phyloP scores from a whole-genome alignment of 352 stramenopile species.

The Phytophthora sp. region DNA sequence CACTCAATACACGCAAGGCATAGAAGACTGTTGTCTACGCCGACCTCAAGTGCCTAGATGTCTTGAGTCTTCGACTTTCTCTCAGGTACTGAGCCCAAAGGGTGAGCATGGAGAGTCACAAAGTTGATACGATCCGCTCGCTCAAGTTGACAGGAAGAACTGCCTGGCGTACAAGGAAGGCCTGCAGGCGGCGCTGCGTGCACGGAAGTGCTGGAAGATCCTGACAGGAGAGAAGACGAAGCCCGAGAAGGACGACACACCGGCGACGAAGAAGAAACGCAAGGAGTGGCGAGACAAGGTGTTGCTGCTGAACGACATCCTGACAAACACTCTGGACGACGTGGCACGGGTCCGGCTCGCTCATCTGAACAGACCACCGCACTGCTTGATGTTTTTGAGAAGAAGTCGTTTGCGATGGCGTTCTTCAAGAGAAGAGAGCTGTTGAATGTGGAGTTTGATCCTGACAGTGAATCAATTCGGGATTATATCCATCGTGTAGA shows the following conservation, averaged over 20 bases:
- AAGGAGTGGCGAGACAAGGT: conserved; percentile 16
- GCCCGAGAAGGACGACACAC: conserved; percentile 6
- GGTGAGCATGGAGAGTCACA: not conserved
- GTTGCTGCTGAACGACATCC: conserved; percentile 20
- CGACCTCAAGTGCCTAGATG: not conserved
- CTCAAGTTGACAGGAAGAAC: conserved; percentile 22
- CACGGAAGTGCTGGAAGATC: conserved; percentile 21
- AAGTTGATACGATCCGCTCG: conserved; percentile 18
- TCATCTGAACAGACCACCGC: conserved; percentile 5
- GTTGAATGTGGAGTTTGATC: conserved; percentile 20
- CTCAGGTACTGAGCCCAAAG: conserved; percentile 18
- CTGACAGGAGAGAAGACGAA: conserved; percentile 7
- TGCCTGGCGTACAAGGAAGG: conserved; percentile 21
- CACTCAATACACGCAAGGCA: not conserved
- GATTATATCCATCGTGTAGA: conserved; percentile 23
- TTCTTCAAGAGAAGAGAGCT: conserved; percentile 18
- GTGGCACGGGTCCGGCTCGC: conserved; percentile 12
- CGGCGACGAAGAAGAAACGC: not conserved
- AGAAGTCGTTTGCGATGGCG: conserved; percentile 17
- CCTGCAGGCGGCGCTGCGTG: conserved; percentile 11
- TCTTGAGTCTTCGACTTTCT: not conserved
- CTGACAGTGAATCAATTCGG: conserved; percentile 6
- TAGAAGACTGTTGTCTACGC: not conserved
- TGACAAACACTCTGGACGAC: conserved; percentile 23
- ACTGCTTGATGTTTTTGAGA: conserved; percentile 19